Base-by-base conservation (phyloP, 2,329 filamentous ascomycete genomes). In the Tolypocladium inflatum region DNA sequence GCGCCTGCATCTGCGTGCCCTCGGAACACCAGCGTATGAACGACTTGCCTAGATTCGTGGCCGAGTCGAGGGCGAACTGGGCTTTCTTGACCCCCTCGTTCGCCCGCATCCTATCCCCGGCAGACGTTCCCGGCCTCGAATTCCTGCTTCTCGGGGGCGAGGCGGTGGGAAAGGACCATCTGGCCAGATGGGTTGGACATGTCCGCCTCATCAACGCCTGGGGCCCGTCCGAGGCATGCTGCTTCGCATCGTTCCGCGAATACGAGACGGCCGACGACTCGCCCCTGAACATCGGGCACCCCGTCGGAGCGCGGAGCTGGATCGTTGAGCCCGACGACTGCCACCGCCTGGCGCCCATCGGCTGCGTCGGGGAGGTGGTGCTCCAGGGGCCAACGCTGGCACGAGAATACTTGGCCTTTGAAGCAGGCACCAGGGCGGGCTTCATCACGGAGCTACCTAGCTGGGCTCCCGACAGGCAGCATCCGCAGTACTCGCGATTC, bases 141-240 rank as follows among this genome's bases (percentile, higher is more conserved):
- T 53, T 56, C 2, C 51, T 62, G 6, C 45, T 59, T 2, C 38
- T 62, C 1, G 58, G 33, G 6, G 60, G 61, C 1, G 61, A 62
- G 35, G 39, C 57, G 8, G 30, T 61, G 1, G 48, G 58, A 1
- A 33, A 19, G 13, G 54, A 56, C 23, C 43, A 62, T 2, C 23
- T 60, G n/a, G 58, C 56, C 11, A 33, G 17, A 4, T 63, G 58
- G 61, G 19, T 50, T 21, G 58, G 56, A 15, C 37, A 51, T 11
- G 55, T 57, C 38, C 50, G 42, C 4, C 26, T 63, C 13, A 10
- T 62, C 33, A 61, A 63, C 26, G 55, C 33, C 19, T 63, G 61
- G 43, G 61, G 61, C 3, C 61, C 61, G 3, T 55, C 60, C 1
- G 61, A 57, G 30, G 48, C 56, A 7, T 41, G 38, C 41, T 52